Evolutionary conservation across 192 early-diverging fungal genomes (phyloP).

Genomic region (Backusella sp.): DNA sequence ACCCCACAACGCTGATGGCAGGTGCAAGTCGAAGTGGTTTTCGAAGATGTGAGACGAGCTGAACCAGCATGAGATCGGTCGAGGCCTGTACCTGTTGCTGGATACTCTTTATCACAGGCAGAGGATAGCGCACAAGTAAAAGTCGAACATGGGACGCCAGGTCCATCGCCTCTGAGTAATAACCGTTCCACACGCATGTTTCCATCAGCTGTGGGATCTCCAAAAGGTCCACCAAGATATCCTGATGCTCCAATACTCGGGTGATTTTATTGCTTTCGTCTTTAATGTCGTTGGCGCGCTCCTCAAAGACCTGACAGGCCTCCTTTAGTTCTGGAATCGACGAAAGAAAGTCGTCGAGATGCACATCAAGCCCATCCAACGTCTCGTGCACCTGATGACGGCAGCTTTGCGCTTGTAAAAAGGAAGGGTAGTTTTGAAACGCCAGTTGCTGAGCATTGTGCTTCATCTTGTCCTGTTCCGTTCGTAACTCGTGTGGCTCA

Average conservation of each 20-base stretch:
- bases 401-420: slow-evolving; percentile 64
- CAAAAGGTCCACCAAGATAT: slow-evolving; percentile 64
- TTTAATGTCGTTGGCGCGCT: slow-evolving; percentile 14
- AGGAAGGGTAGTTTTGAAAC: slow-evolving; percentile 64
- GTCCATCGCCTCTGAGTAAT: slow-evolving; percentile 86
- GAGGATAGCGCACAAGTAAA: slow-evolving; percentile 51
- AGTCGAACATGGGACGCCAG: slow-evolving; percentile 65
- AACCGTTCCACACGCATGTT: slow-evolving; percentile 75
- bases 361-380: slow-evolving; percentile 45
- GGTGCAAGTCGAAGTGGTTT: slow-evolving; percentile 73
- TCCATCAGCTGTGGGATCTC: slow-evolving; percentile 83
- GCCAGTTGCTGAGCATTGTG: slow-evolving; percentile 63
- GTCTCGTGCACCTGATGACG: slow-evolving; percentile 47
- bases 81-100: slow-evolving; percentile 59
- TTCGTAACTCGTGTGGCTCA: slow-evolving; percentile 54
- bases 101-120: slow-evolving; percentile 57
- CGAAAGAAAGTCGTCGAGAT: slow-evolving; percentile 43
- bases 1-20: slow-evolving; percentile 76
- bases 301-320: slow-evolving; percentile 44
- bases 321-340: slow-evolving; percentile 51
- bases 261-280: slow-evolving; percentile 38
- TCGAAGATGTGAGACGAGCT: slow-evolving; percentile 65
- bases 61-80: slow-evolving; percentile 67
- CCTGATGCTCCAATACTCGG: slow-evolving; percentile 52
- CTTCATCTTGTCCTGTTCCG: slow-evolving; percentile 53